Evolutionary conservation across 441 rosid species (phyloP), one percentile per base, ranked within the genome.

Genomic region (Euphorbia schlechtendalii): DNA sequence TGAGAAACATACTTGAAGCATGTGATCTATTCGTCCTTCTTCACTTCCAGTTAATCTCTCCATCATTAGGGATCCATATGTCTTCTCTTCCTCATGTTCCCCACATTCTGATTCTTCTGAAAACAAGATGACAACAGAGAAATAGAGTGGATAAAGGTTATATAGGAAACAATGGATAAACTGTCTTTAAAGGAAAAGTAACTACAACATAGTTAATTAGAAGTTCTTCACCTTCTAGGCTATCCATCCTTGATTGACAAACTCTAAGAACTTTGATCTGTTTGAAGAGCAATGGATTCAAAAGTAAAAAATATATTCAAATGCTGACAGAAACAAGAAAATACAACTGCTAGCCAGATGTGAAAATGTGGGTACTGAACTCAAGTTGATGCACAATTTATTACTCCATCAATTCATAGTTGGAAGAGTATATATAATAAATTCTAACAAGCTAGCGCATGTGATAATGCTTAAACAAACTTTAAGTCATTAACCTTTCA

Each of bases 21-120:
- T 78, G 75, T 90, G 88, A 80, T 94, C 96, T 56, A 90, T 85
- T 30, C 94, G 83, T 57, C 99, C 97, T 49, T 81, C 91, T 74
- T 66, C 84, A 80, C 83, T 83, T 74, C 96, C 91, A 24, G 91
- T 87, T 71, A 91, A 70, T 66, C 86, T 85, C 82, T 84, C 84
- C 72, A 94, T 86, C 96, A 91, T 91, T 54, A 84, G 43, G 43
- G 89, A 77, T 55, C 98, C 99, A 72, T 91, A 89, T 0, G 91
- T 80, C 73, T 71, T 80, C 72, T 72, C 90, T 68, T 87, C 79
- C 59, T 79, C 75, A 65, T 80, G 82, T 60, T 79, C 79, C 59
- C 38, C 70, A 27, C 67, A 67, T 69, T 84, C 88, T 59, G 54
- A 78, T 30, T 61, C 83, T 17, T 78, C 92, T 89, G 80, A 74